phyloP scores from a whole-genome alignment of 805 yeast genomes.

The Blastobotrys americana region DNA sequence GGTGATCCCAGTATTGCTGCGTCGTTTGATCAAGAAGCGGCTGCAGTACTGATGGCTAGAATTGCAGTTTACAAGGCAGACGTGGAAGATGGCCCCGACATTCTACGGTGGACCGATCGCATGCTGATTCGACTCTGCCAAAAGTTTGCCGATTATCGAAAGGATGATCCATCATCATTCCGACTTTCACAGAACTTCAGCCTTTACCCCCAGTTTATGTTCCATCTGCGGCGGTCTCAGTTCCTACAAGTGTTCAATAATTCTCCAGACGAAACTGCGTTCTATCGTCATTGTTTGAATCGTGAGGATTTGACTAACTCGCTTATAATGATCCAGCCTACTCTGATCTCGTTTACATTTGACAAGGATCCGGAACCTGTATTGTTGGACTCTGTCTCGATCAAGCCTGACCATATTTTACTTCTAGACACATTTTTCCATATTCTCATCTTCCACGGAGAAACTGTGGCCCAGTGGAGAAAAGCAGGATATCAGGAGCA shows the following conservation, averaged over 20 bases:
- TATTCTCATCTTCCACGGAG: slow-evolving; percentile 91
- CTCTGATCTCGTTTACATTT: slow-evolving; percentile 77
- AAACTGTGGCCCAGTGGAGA: slow-evolving; percentile 93
- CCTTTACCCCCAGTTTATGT: slow-evolving; percentile 91
- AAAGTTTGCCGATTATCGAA: slow-evolving; percentile 86
- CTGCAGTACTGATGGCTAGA: slow-evolving; percentile 89
- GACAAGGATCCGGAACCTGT: slow-evolving; percentile 87
- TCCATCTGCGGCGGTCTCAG: slow-evolving; percentile 92
- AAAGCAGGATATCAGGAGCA: slow-evolving; percentile 89
- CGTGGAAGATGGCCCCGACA: slow-evolving; percentile 86
- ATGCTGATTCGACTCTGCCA: slow-evolving; percentile 85
- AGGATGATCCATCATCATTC: slow-evolving; percentile 77
- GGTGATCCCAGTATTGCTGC: slow-evolving; percentile 49
- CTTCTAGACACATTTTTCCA: slow-evolving; percentile 95
- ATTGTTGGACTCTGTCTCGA: slow-evolving; percentile 83
- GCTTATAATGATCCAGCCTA: slow-evolving; percentile 95
- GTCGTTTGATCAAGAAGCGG: slow-evolving; percentile 97
- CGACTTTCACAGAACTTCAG: slow-evolving; percentile 77
- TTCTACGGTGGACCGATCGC: slow-evolving; percentile 90
- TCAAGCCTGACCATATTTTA: slow-evolving; percentile 79
- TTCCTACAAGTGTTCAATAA: slow-evolving; percentile 93
- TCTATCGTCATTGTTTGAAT: slow-evolving; percentile 84
- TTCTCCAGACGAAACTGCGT: slow-evolving; percentile 98
- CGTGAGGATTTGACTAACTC: slow-evolving; percentile 91
- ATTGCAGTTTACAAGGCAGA: slow-evolving; percentile 77